These are phyloP conservation scores for Dipodascus albidus DNA, from an alignment of 805 yeast species.

Conservation along the genomic window DNA sequence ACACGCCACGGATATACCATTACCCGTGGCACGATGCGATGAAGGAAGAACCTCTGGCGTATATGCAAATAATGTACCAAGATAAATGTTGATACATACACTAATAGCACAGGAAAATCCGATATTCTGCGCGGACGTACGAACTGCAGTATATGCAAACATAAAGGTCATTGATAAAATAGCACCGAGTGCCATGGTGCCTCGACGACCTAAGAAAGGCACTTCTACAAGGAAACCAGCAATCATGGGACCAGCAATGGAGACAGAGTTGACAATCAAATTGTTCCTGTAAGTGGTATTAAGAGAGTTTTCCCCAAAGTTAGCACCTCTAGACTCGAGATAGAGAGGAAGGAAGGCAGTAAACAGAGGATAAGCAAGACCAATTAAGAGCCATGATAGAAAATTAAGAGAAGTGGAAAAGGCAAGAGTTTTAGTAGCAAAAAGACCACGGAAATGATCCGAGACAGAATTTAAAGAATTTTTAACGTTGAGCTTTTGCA, in stretches of 20 bases:
- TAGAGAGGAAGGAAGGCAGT: slow-evolving; percentile 43
- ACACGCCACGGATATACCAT: slow-evolving; percentile 33
- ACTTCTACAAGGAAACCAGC: slow-evolving; percentile 23
- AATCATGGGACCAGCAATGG: slow-evolving; percentile 40
- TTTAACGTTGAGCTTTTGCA: slow-evolving; percentile 7
- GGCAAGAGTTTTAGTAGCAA: slow-evolving; percentile 33
- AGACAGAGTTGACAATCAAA: slow-evolving; percentile 32
- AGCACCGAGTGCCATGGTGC: slow-evolving; percentile 9
- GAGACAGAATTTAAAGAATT: background rate
- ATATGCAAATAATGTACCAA: slow-evolving; percentile 34
- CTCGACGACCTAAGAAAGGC: slow-evolving; percentile 10
- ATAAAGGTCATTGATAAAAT: slow-evolving; percentile 12
- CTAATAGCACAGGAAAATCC: slow-evolving; percentile 13
- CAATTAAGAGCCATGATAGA: slow-evolving; percentile 45
- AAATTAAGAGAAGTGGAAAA: slow-evolving; percentile 34
- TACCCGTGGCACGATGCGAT: slow-evolving; percentile 28
- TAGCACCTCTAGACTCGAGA: slow-evolving; percentile 35
- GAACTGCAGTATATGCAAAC: slow-evolving; percentile 11
- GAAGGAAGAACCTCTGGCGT: slow-evolving; percentile 34
- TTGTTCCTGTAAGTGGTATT: slow-evolving; percentile 15
- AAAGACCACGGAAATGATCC: slow-evolving; percentile 35
- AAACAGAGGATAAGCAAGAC: slow-evolving; percentile 44
- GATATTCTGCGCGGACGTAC: slow-evolving; percentile 6
- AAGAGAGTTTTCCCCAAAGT: slow-evolving; percentile 9
- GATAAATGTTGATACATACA: slow-evolving; percentile 14